These are phyloP conservation scores for Poa pratensis DNA, from an alignment of 176 grass and related monocot genomes.

Conservation along the genomic window DNA sequence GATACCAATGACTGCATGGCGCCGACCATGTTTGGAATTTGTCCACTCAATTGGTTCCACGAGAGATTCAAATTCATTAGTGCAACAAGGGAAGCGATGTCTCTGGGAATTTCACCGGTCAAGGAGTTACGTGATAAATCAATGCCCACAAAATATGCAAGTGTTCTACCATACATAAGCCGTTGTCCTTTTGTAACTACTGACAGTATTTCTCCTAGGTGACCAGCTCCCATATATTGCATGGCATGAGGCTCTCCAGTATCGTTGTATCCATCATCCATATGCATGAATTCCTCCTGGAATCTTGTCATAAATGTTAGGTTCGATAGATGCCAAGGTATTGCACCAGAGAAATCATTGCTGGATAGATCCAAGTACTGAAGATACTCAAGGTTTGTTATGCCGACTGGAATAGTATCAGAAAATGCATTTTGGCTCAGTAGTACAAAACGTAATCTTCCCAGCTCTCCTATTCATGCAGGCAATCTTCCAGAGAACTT, in stretches of 20 bases:
- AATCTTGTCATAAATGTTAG: background rate
- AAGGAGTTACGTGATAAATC: slow-evolving; percentile 47
- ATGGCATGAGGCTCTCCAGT: no score
- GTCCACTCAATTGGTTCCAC: slow-evolving; percentile 32
- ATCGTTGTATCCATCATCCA: no score
- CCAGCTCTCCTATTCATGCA: background rate
- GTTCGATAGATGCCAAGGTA: background rate
- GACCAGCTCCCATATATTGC: background rate
- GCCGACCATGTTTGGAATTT: slow-evolving; percentile 38
- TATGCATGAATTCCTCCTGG: background rate
- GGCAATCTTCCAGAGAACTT: background rate
- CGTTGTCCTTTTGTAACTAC: slow-evolving; percentile 37
- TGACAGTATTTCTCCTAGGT: background rate
- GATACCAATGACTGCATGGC: slow-evolving; percentile 47
- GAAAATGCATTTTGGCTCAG: slow-evolving; percentile 3
- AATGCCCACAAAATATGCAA: background rate
- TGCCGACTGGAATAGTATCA: background rate
- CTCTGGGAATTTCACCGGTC: slow-evolving; percentile 32
- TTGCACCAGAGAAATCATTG: background rate
- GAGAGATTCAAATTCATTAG: slow-evolving; percentile 47
- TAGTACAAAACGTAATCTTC: background rate
- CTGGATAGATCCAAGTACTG: slow-evolving; percentile 7
- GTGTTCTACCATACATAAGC: background rate
- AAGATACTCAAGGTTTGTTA: background rate
- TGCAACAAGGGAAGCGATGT: slow-evolving; percentile 16